Evolutionary conservation across 2,329 filamentous ascomycete species (phyloP).

Genomic region (Pseudogymnoascus sp.): DNA sequence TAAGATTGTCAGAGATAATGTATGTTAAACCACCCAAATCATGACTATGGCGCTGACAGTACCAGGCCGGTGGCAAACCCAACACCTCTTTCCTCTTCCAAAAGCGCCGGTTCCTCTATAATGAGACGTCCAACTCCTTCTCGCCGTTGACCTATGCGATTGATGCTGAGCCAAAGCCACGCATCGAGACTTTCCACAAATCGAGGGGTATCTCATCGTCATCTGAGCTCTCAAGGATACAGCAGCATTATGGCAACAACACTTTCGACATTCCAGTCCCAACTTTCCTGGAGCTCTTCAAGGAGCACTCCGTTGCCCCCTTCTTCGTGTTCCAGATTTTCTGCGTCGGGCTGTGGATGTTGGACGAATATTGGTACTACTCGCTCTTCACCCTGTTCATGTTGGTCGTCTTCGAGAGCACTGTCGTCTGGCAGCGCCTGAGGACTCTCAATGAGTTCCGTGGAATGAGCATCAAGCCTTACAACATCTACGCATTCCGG

Average conservation of each 20-base stretch:
- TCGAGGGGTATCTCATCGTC: constrained; percentile 65
- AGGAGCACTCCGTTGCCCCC: constrained; percentile 94
- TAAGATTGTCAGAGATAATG: constrained; percentile 66
- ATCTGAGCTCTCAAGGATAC: constrained; percentile 68
- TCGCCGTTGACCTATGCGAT: constrained; percentile 74
- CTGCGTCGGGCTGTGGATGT: constrained; percentile 95
- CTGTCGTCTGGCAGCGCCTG: constrained; percentile 98
- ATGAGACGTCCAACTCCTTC: constrained; percentile 63
- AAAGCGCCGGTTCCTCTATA: constrained; percentile 90
- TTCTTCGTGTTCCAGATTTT: constrained; percentile 99
- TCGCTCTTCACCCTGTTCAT: constrained; percentile 98
- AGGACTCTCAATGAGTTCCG: constrained; percentile 92
- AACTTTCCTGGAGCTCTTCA: constrained; percentile 89
- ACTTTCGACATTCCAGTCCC: constrained; percentile 97
- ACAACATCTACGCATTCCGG: constrained; percentile 85
- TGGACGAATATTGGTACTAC: constrained; percentile 99
- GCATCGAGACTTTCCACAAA: constrained; percentile 67
- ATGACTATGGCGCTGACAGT: constrained; percentile 16
- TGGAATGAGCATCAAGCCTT: constrained; percentile 98
- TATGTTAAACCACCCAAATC: constrained; percentile 24
- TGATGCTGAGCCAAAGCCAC: constrained; percentile 76
- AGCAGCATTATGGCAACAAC: constrained; percentile 92
- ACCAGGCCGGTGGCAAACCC: constrained; percentile 58
- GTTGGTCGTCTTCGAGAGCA: constrained; percentile 95
- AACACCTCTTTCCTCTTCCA: constrained; percentile 91